Conservation (phyloP, 805 yeast species). For the Saccharomycopsis babjevae region DNA sequence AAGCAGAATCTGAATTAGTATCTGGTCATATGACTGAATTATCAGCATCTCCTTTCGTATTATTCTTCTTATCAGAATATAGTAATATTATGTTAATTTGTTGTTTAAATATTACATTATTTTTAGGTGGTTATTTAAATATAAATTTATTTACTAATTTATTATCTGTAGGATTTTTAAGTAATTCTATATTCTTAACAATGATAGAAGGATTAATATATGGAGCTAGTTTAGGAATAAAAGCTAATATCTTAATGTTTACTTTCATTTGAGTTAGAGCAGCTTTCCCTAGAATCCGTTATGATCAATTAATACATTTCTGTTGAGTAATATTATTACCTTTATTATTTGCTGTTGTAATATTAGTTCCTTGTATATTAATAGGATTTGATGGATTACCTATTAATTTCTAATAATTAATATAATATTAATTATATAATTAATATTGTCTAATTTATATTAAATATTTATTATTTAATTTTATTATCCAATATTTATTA, state of each 20-base stretch:
- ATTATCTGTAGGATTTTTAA: not conserved
- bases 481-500: not conserved
- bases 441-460: too few species aligned
- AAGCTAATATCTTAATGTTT: not conserved
- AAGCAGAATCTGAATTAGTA: slow-evolving; percentile 10
- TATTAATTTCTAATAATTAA: slow-evolving; percentile 1
- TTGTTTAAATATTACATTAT: not conserved
- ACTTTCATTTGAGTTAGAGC: slow-evolving; percentile 7
- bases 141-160: not conserved
- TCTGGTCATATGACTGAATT: not conserved
- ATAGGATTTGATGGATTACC: not conserved
- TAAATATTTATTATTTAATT: too few species aligned
- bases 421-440: too few species aligned
- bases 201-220: slow-evolving; percentile 1
- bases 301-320: slow-evolving; percentile 5
- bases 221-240: slow-evolving; percentile 3
- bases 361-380: not conserved
- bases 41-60: slow-evolving; percentile 6
- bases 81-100: slow-evolving; percentile 5
- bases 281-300: slow-evolving; percentile 6
- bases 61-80: slow-evolving; percentile 5
- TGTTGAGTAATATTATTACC: slow-evolving; percentile 6
- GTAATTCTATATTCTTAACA: slow-evolving; percentile 1
- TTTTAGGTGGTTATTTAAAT: slow-evolving; percentile 4
- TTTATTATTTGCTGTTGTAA: not conserved